Evolutionary conservation across 495 filamentous ascomycete genomes (phyloP).

Genomic region (Rostrohypoxylon terebratum): DNA sequence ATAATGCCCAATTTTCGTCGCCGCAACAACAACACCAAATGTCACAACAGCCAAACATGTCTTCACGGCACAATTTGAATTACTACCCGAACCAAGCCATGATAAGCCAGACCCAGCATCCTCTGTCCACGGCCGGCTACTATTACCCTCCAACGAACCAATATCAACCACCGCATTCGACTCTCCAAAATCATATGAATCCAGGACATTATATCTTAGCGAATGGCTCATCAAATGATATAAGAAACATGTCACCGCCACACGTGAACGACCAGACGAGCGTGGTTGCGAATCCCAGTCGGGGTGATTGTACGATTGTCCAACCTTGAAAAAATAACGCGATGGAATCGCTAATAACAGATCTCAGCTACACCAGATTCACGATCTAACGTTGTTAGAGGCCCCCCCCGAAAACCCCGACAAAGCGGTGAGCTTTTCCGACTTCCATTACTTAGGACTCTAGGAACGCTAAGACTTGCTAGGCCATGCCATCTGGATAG

Average conservation of each 20-base stretch:
- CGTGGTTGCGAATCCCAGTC: constrained; percentile 13
- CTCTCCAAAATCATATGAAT: constrained; percentile 47
- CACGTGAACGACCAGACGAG: constrained; percentile 32
- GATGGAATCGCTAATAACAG: constrained; percentile 34
- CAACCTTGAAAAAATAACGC: neutral
- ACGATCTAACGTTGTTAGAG: constrained; percentile 71
- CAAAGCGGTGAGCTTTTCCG: constrained; percentile 65
- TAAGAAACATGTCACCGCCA: constrained; percentile 25
- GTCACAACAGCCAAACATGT: constrained; percentile 44
- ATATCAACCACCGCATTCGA: constrained; percentile 46
- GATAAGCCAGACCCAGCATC: constrained; percentile 52
- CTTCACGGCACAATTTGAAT: constrained; percentile 49
- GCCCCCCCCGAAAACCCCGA: constrained; percentile 92
- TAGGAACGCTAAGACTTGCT: constrained; percentile 29
- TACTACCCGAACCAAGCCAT: constrained; percentile 56
- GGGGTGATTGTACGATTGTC: constrained; percentile 38
- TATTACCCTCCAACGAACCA: constrained; percentile 54
- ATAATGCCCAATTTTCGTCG: constrained; percentile 50
- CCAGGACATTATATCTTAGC: constrained; percentile 49
- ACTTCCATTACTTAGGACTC: neutral
- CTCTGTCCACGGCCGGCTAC: constrained; percentile 50
- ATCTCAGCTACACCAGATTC: constrained; percentile 48
- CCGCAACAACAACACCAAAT: constrained; percentile 49
- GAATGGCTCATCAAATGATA: constrained; percentile 39
- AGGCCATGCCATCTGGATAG: constrained; percentile 96